phyloP scores from a whole-genome alignment of 164 flowering plant species.

The Echeveria elegans region DNA sequence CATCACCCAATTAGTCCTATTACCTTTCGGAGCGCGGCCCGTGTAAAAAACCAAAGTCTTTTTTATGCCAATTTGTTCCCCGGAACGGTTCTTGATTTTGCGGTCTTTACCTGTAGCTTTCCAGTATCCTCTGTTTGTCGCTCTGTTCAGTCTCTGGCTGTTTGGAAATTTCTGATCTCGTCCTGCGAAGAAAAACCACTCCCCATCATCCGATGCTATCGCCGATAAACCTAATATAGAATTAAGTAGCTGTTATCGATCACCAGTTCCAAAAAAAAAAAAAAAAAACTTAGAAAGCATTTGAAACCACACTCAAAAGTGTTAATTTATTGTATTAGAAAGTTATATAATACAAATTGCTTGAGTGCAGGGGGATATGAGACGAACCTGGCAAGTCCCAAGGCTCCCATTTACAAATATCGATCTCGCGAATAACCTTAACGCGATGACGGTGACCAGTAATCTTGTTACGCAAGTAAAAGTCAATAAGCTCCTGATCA shows the following conservation, averaged over 20 bases:
- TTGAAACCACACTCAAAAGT: too few species aligned
- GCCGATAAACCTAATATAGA: constrained; percentile 35
- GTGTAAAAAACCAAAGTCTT: constrained; percentile 63
- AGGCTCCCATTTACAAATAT: constrained; percentile 68
- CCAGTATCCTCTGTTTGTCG: constrained; percentile 68
- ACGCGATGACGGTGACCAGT: constrained; percentile 30
- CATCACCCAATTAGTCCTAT: constrained; percentile 60
- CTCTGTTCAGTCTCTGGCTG: constrained; percentile 56
- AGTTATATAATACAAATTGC: too few species aligned
- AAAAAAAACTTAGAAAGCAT: too few species aligned
- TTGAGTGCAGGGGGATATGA: too few species aligned
- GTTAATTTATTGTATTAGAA: too few species aligned
- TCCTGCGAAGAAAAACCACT: constrained; percentile 70
- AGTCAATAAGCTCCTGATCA: constrained; percentile 47
- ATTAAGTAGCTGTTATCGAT: not conserved
- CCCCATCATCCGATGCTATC: constrained; percentile 39
- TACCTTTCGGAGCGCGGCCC: constrained; percentile 67
- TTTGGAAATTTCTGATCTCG: constrained; percentile 66
- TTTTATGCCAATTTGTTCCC: constrained; percentile 44
- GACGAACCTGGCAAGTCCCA: constrained; percentile 68
- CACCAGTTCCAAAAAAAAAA: too few species aligned
- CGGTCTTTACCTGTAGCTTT: constrained; percentile 79
- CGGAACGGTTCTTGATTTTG: constrained; percentile 27
- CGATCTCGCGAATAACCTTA: constrained; percentile 43
- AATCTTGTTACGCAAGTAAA: constrained; percentile 43